Evolutionary conservation across 306 rosid species (phyloP).

Genomic region (Delonix regia): DNA sequence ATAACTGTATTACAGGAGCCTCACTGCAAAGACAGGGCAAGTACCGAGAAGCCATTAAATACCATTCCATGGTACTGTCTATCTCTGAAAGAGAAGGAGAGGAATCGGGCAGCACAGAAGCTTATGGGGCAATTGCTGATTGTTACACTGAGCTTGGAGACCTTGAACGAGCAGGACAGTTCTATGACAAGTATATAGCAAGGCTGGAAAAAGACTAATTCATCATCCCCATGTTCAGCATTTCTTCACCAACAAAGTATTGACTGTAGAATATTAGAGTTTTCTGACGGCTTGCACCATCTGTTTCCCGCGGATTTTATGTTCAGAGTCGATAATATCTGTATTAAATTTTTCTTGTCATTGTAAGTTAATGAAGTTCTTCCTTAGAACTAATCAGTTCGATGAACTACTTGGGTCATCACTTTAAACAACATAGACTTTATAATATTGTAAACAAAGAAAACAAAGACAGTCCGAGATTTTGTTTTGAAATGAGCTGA

Average conservation of each 20-base stretch:
- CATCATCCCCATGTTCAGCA: neutral
- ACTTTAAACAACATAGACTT: neutral
- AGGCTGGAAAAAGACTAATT: constrained; percentile 75
- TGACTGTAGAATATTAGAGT: constrained; percentile 30
- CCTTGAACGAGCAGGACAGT: constrained; percentile 83
- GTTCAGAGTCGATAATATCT: neutral
- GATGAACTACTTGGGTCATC: neutral
- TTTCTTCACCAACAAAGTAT: neutral
- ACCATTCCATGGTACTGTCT: constrained; percentile 83
- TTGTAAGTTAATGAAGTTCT: constrained; percentile 6
- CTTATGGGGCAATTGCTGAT: constrained; percentile 96
- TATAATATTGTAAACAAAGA: too few species aligned
- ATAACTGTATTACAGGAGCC: constrained; percentile 63
- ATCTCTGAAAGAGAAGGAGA: constrained; percentile 84
- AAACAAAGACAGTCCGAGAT: too few species aligned
- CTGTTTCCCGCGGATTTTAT: constrained; percentile 22
- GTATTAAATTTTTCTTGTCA: neutral
- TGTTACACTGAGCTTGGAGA: constrained; percentile 98
- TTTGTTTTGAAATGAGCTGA: too few species aligned
- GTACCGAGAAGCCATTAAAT: constrained; percentile 78
- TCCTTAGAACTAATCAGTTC: neutral
- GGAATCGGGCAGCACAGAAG: constrained; percentile 91
- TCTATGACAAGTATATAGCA: constrained; percentile 80
- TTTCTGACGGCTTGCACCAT: constrained; percentile 6
- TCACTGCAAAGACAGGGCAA: constrained; percentile 92